Evolutionary conservation across 345 rosid species (phyloP).

Genomic region (Cardamine chenopodiifolia): DNA sequence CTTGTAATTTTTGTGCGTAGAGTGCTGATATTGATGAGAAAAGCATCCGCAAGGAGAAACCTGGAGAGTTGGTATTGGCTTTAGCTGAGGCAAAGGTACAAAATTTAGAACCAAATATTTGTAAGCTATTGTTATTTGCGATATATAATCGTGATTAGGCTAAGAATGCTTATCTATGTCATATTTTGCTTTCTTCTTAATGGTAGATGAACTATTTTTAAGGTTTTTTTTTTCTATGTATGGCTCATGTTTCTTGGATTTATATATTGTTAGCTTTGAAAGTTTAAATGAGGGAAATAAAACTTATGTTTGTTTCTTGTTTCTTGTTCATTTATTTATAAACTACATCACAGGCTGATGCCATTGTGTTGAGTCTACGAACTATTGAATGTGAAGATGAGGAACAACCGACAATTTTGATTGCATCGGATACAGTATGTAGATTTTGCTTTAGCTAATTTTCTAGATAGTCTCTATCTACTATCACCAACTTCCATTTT

Average conservation of each 20-base stretch:
- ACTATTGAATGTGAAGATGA: constrained; percentile 38
- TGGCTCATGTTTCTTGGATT: not conserved
- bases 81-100: constrained; percentile 91
- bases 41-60: constrained; percentile 68
- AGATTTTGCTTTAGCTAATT: constrained; percentile 24
- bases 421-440: constrained; percentile 82
- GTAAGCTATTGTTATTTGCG: too few relatives aligned
- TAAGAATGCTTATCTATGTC: not conserved
- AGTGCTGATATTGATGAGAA: constrained; percentile 96
- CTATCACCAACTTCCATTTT: constrained; percentile 46
- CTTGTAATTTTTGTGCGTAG: constrained; percentile 38
- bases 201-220: too few relatives aligned
- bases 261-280: not conserved
- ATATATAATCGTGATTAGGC: not conserved
- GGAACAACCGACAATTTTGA: constrained; percentile 50
- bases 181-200: not conserved
- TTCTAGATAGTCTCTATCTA: constrained; percentile 9
- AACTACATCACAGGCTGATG: constrained; percentile 69
- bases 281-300: not conserved
- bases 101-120: not conserved
- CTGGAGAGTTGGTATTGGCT: constrained; percentile 86
- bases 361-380: constrained; percentile 56
- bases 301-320: constrained; percentile 15
- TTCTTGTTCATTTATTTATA: constrained; percentile 39
- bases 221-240: not conserved